Conservation (phyloP, 768 basidiomycete species). For the Pilatotrama ljubarskyi region DNA sequence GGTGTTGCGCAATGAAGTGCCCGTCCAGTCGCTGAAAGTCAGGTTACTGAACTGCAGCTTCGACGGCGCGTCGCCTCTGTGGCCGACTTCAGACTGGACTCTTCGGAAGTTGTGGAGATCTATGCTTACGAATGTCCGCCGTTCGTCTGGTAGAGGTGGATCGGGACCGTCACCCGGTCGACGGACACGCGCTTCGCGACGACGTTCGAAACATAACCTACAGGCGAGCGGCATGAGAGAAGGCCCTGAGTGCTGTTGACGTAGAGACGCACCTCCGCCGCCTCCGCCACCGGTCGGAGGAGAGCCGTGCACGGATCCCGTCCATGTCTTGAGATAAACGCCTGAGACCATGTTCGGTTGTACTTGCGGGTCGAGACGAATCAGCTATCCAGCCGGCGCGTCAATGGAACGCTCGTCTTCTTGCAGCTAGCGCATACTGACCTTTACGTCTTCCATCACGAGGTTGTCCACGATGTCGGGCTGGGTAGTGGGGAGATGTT, state of each 20-base stretch:
- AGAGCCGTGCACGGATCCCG: slow-evolving; percentile 47
- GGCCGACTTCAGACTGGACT: not conserved
- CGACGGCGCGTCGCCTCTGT: slow-evolving; percentile 32
- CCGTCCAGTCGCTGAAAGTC: slow-evolving; percentile 47
- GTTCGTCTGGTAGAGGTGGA: slow-evolving; percentile 55
- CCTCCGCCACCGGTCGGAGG: slow-evolving; percentile 61
- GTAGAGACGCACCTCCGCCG: slow-evolving; percentile 40
- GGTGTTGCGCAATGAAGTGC: slow-evolving; percentile 37
- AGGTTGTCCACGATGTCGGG: slow-evolving; percentile 55
- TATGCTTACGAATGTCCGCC: slow-evolving; percentile 42
- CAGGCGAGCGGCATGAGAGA: not conserved
- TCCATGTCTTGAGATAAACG: slow-evolving; percentile 62
- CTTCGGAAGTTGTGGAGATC: not conserved
- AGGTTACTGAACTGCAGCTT: slow-evolving; percentile 48
- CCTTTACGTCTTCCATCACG: slow-evolving; percentile 47
- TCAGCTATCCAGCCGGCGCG: slow-evolving; percentile 34
- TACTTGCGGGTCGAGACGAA: slow-evolving; percentile 46
- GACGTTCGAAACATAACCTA: slow-evolving; percentile 49
- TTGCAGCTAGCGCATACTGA: slow-evolving; percentile 24
- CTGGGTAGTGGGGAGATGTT: slow-evolving; percentile 28
- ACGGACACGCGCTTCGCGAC: slow-evolving; percentile 41
- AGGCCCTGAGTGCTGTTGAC: not conserved
- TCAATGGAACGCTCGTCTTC: not conserved
- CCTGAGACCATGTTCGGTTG: slow-evolving; percentile 61
- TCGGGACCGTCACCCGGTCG: slow-evolving; percentile 45